Evolutionary conservation across 768 basidiomycete genomes (phyloP), one percentile per base, ranked within the genome.

Genomic region (Amanita pseudoporphyria): DNA sequence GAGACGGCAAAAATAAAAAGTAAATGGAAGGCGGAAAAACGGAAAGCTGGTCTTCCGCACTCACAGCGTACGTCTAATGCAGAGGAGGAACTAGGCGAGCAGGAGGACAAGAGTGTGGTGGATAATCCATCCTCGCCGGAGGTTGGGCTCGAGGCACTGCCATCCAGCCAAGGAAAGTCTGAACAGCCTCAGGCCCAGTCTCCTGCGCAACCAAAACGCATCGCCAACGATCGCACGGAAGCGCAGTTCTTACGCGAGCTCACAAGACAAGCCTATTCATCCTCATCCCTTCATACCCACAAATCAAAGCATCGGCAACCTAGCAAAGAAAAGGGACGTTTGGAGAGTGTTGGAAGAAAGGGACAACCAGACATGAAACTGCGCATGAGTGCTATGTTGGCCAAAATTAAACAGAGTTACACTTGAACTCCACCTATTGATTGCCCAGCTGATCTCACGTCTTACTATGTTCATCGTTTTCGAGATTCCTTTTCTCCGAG

Each of bases 381-480:
- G 43, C 81, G 90, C 44, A 94, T 95, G 89, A 79, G 81, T 53
- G 82, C 78, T 24, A 73, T 95, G 73, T 74, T 95, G 51, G 87
- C 90, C 63, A 83, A 84, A 66, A 92, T 95, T 56, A 85, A 87
- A 63, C 76, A 74, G 42, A 75, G 82, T 57, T 62, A 66, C 33
- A 59, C 66, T 47, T 79, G 62, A 62, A 45, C 22, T 39, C 38
- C 39, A 19, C 44, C 52, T 46, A 28, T 28, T 7, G 26, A 28
- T 28, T 28, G 26, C 26, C 26, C 26, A 28, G 7, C 7, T 28
- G 26, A 28, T 28, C 26, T 60, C 58, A 67, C 28, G 60, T 52
- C 52, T 63, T 66, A 49, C 56, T 62, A 63, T 70, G 71, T 58
- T 78, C 82, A 55, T 81, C 77, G 52, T 82, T 79, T 51, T 81